phyloP scores from a whole-genome alignment of 2,329 filamentous ascomycete species.

The Pezicula radicicola region DNA sequence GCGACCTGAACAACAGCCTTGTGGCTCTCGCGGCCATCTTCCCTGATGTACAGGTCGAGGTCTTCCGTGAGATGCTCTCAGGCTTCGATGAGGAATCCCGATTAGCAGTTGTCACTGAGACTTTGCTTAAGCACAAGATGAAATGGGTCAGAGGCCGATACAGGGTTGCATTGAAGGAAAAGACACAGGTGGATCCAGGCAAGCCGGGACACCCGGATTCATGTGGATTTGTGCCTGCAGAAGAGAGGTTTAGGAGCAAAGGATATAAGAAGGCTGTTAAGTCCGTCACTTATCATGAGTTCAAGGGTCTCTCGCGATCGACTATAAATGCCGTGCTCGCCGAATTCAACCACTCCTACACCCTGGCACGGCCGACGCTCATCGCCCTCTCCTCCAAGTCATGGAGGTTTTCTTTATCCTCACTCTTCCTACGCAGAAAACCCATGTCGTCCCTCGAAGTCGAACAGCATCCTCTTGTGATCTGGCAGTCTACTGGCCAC shows the following conservation, averaged over 20 bases:
- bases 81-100: constrained; percentile 75
- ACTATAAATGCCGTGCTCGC: constrained; percentile 77
- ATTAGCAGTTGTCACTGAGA: constrained; percentile 73
- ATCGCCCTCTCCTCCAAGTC: constrained; percentile 68
- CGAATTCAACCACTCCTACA: constrained; percentile 78
- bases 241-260: constrained; percentile 65
- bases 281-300: constrained; percentile 68
- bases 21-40: constrained; percentile 69
- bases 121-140: constrained; percentile 68
- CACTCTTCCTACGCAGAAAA: constrained; percentile 66
- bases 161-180: constrained; percentile 38
- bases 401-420: constrained; percentile 73
- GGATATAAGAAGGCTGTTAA: constrained; percentile 69
- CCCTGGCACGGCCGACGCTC: constrained; percentile 66
- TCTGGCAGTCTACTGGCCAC: constrained; percentile 55
- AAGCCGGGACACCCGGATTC: constrained; percentile 3
- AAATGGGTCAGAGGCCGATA: constrained; percentile 70
- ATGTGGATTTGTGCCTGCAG: constrained; percentile 42
- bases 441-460: constrained; percentile 49
- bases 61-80: constrained; percentile 77
- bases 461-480: constrained; percentile 59
- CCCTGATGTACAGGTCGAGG: constrained; percentile 76
- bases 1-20: constrained; percentile 68
- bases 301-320: constrained; percentile 69
- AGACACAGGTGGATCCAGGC: constrained; percentile 24